Base-by-base conservation (phyloP, 2,329 filamentous ascomycete genomes). In the Phoma sp. region DNA sequence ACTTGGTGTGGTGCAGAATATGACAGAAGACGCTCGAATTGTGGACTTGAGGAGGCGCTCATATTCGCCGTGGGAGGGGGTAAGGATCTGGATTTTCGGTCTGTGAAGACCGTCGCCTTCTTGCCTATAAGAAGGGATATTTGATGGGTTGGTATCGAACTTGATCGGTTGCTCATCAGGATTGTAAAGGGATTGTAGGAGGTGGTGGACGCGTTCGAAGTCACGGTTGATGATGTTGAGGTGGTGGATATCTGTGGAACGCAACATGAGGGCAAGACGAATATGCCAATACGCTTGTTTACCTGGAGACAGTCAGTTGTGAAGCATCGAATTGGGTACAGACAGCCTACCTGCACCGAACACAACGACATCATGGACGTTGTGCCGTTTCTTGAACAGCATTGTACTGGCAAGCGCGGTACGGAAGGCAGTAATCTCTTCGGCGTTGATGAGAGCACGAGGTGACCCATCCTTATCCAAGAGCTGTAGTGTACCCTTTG, bases 281-380 rank as follows among this genome's bases (percentile, higher is more conserved):
- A 96, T 86, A 72, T 97, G 93, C 93, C 93, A 98, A 78, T 93
- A 96, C 11, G 93, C 93, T 78, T 97, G 93, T 64, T 89, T 87
- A 20, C 53, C 51, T 54, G 12, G 7, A 7, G 10, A 7, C 1
- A n/a, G 14, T 54, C 21, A 54, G 46, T 14, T 20, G 2, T 7
- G 12, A n/a, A 7, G 21, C 7, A 26, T 12, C 10, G 17, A 0
- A 10, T n/a, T 4, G n/a, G 6, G 7, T 3, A 5, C 15, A 11
- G 7, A 20, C 15, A 9, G 14, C 21, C 2, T 25, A 38, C 93
- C 93, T 28, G 89, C 88, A 20, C 93, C 93, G 72, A 97, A 98
- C 47, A 96, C 88, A 12, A 89, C 87, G 10, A 97, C 71, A 12
- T 87, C 91, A 69, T 88, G 87, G 34, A 96, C 88, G 23, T 83